Evolutionary conservation across 2,329 filamentous ascomycete species (phyloP).

Genomic region (Metarhizium humberi): DNA sequence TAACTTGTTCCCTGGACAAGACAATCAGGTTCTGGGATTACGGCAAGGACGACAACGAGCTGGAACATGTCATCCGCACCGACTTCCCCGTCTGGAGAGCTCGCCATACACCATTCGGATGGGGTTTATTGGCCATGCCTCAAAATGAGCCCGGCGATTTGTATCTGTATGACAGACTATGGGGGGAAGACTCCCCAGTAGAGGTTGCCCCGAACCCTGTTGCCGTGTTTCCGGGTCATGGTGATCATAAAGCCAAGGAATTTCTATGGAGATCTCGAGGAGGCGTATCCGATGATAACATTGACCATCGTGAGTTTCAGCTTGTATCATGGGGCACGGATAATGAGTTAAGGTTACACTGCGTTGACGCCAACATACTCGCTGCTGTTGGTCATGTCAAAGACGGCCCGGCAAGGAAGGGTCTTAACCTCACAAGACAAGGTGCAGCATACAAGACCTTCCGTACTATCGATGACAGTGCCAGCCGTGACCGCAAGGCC

Average conservation of each 20-base stretch:
- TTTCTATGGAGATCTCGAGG: constrained; percentile 84
- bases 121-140: constrained; percentile 81
- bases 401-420: constrained; percentile 54
- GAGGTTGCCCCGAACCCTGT: constrained; percentile 40
- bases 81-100: constrained; percentile 87
- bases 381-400: constrained; percentile 64
- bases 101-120: constrained; percentile 82
- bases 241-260: constrained; percentile 69
- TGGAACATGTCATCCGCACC: constrained; percentile 70
- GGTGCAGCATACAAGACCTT: constrained; percentile 82
- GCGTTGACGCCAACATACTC: constrained; percentile 55
- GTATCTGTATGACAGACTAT: constrained; percentile 69
- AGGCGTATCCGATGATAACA: constrained; percentile 50
- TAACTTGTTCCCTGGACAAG: constrained; percentile 84
- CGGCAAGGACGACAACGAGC: constrained; percentile 49
- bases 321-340: constrained; percentile 90
- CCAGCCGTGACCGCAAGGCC: constrained; percentile 46
- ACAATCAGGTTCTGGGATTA: constrained; percentile 95
- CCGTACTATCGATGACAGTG: constrained; percentile 56
- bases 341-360: constrained; percentile 70
- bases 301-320: constrained; percentile 83
- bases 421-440: constrained; percentile 66
- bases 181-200: constrained; percentile 31
- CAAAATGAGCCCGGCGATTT: constrained; percentile 79
- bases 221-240: constrained; percentile 51